Conservation (phyloP, 108 stramenopile species). For the Skeletonema menzelii region DNA sequence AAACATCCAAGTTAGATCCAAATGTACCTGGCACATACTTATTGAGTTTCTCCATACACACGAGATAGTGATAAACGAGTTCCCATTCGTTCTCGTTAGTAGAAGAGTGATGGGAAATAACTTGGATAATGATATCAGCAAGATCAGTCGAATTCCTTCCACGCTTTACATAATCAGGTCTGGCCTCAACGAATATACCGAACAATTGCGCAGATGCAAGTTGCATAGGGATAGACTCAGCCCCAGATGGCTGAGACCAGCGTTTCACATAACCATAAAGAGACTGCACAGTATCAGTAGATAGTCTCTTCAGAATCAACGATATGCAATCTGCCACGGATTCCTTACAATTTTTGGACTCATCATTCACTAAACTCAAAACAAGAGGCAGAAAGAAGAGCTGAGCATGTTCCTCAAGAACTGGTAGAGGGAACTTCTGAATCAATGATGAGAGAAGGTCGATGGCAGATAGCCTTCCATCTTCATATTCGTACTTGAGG, state of each 20-base stretch:
- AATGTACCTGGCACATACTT: constrained; percentile 23
- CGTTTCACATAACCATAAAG: constrained; percentile 67
- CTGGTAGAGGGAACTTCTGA: constrained; percentile 65
- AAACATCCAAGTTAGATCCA: constrained; percentile 39
- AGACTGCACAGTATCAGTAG: constrained; percentile 57
- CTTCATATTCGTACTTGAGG: constrained; percentile 87
- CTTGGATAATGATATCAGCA: constrained; percentile 26
- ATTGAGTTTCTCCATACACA: constrained; percentile 66
- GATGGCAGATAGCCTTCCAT: constrained; percentile 83
- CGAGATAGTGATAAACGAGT: constrained; percentile 65
- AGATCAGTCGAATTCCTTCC: constrained; percentile 38
- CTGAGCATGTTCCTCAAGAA: constrained; percentile 69
- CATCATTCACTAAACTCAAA: constrained; percentile 88
- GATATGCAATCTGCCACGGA: constrained; percentile 55
- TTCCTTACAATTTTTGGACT: constrained; percentile 80
- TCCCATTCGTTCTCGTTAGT: constrained; percentile 63
- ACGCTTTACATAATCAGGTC: constrained; percentile 61
- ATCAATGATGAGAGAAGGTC: constrained; percentile 55
- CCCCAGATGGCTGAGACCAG: constrained; percentile 61
- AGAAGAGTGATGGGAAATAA: constrained; percentile 17
- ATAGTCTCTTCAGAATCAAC: constrained; percentile 57
- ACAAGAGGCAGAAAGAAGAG: constrained; percentile 86
- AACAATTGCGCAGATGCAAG: constrained; percentile 72
- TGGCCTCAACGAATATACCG: constrained; percentile 70
- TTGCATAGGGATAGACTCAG: constrained; percentile 45